Conservation (phyloP, 2,329 filamentous ascomycete species). For the Chrysoporthe deuterocubensis region DNA sequence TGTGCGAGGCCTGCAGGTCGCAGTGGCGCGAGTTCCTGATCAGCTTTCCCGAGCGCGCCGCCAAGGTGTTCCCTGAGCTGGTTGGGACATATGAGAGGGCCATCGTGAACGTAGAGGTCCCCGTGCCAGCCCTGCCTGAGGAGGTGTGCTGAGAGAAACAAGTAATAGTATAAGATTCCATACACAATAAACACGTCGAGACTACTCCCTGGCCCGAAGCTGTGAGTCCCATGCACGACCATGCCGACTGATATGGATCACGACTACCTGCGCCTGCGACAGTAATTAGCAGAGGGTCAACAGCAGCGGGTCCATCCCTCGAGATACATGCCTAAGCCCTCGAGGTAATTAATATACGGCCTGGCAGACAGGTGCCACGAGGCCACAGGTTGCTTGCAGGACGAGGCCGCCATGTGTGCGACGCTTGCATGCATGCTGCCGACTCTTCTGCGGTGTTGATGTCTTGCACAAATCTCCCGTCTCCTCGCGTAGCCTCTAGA, state of each 20-base stretch:
- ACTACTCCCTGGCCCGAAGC: not conserved
- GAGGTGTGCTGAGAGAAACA: not conserved
- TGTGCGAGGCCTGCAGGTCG: conserved; percentile 22
- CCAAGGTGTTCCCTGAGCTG: conserved; percentile 2
- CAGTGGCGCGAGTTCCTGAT: not conserved
- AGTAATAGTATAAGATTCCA: not conserved
- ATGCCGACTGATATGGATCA: too few relatives aligned
- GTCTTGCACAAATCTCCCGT: conserved; percentile 28
- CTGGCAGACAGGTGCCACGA: conserved; percentile 8
- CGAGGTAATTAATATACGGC: not conserved
- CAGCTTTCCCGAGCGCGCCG: conserved; percentile 9
- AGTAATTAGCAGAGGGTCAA: too few relatives aligned
- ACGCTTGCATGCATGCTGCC: conserved; percentile 7
- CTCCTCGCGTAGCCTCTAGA: conserved; percentile 9
- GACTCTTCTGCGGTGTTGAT: conserved; percentile 6
- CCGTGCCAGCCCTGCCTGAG: not conserved
- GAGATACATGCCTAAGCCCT: not conserved
- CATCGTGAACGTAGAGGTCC: not conserved
- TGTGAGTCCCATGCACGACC: too few relatives aligned
- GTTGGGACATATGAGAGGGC: not conserved
- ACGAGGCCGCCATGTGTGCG: conserved; percentile 13
- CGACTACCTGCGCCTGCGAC: too few relatives aligned
- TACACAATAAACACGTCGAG: not conserved
- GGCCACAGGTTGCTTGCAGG: conserved; percentile 19
- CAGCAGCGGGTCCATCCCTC: not conserved